These are phyloP conservation scores for Xanthoconium separans DNA, from an alignment of 1,284 basidiomycete species.

Conservation along the genomic window DNA sequence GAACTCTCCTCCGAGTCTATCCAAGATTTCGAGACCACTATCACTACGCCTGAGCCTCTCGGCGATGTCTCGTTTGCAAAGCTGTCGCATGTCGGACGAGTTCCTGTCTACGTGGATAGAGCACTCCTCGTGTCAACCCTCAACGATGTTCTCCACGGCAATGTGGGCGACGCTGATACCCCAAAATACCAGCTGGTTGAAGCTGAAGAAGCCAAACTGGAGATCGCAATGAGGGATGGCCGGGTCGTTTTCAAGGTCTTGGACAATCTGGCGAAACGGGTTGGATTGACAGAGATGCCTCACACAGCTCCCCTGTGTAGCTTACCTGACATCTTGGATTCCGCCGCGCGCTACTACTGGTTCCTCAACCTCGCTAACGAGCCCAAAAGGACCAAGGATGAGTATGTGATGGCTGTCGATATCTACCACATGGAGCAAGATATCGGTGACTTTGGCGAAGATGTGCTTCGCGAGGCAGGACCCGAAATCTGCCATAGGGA, in stretches of 20 bases:
- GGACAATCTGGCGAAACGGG: not conserved
- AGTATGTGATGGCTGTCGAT: not conserved
- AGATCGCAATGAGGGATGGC: not conserved
- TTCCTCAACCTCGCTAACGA: not conserved
- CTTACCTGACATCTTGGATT: not conserved
- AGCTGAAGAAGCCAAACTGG: not conserved
- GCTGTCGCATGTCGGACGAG: not conserved
- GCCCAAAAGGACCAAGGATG: too few species aligned
- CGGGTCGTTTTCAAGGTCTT: not conserved
- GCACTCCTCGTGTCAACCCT: not conserved
- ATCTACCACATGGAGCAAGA: not conserved
- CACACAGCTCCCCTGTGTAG: not conserved
- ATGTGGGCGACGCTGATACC: not conserved
- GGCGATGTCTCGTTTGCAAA: not conserved
- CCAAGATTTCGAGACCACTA: not conserved
- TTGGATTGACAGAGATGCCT: not conserved
- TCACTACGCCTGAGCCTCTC: not conserved
- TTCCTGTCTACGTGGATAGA: not conserved
- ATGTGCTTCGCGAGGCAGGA: too few species aligned
- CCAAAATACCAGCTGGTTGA: not conserved
- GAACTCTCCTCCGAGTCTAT: not conserved
- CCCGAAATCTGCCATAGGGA: too few species aligned
- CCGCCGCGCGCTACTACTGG: constrained; percentile 3
- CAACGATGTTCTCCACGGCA: not conserved
- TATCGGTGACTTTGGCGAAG: too few species aligned